Percentiles rank a stretch among this genome's conserved stretches.
Conservation (phyloP, 2,329 filamentous ascomycete genomes). For the Colletotrichum cuscutae region DNA sequence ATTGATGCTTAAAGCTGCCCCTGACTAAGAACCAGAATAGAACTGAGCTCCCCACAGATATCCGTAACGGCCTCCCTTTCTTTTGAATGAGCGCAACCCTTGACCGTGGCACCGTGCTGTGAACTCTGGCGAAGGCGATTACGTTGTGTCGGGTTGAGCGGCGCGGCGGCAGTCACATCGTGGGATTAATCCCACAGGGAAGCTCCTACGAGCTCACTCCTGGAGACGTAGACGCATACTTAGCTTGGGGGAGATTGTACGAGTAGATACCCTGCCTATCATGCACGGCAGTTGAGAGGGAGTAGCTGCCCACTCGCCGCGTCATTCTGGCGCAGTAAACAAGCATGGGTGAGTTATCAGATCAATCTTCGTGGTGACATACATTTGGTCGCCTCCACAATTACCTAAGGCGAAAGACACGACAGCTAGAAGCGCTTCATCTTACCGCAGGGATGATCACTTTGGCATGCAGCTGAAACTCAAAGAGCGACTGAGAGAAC, state of each 20-base stretch:
- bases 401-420: no score
- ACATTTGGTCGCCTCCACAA: no score
- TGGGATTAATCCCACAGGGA: not conserved
- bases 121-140: not conserved
- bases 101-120: not conserved
- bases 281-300: conserved; percentile 4
- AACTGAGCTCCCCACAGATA: not conserved
- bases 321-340: not conserved
- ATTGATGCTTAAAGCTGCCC: not conserved
- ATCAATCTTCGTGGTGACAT: no score
- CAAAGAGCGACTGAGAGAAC: no score
- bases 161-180: not conserved
- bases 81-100: not conserved
- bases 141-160: no score
- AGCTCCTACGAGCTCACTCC: no score
- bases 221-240: no score
- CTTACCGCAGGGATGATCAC: no score
- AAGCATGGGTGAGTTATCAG: not conserved
- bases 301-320: not conserved
- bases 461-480: no score
- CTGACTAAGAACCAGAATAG: not conserved
- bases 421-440: no score
- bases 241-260: no score
- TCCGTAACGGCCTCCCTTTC: not conserved
- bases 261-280: not conserved